Percentiles rank a stretch among this genome's conserved stretches.
These are phyloP conservation scores for Mrakia hoshinonis DNA, from an alignment of 768 basidiomycete species.

Conservation along the genomic window DNA sequence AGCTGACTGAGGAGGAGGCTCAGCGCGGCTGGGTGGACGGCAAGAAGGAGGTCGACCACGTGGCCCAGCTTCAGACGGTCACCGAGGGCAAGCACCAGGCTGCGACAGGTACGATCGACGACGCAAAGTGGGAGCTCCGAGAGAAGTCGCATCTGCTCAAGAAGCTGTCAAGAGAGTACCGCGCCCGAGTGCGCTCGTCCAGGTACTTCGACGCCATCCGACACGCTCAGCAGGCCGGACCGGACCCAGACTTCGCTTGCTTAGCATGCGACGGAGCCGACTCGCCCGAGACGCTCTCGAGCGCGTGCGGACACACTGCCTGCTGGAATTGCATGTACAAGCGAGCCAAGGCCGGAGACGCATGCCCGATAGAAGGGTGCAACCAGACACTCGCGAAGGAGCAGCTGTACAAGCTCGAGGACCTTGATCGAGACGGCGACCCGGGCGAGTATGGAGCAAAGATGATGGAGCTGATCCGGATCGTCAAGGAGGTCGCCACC, in stretches of 20 bases:
- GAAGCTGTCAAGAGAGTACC: slow-evolving; percentile 73
- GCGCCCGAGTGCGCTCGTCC: slow-evolving; percentile 77
- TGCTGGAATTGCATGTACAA: neutral
- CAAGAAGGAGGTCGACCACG: too few relatives aligned
- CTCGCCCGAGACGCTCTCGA: slow-evolving; percentile 46
- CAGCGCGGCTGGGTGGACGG: neutral
- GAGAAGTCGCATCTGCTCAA: slow-evolving; percentile 81
- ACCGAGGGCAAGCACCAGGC: neutral
- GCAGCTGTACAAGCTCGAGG: neutral
- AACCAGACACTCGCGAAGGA: neutral
- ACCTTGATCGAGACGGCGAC: slow-evolving; percentile 50
- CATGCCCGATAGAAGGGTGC: neutral
- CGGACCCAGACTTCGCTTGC: slow-evolving; percentile 48
- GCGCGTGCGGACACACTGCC: slow-evolving; percentile 35
- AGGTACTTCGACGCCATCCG: slow-evolving; percentile 88
- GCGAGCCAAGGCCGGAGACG: neutral
- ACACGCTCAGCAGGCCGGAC: slow-evolving; percentile 66
- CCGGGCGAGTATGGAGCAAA: slow-evolving; percentile 77
- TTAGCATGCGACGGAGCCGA: slow-evolving; percentile 51
- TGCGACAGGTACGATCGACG: slow-evolving; percentile 38
- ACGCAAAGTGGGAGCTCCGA: slow-evolving; percentile 67
- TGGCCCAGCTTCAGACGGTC: neutral
- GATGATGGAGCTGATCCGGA: slow-evolving; percentile 62
- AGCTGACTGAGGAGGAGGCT: neutral
- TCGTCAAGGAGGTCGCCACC: slow-evolving; percentile 61